A percentile compares a stretch with the other conserved stretches of the same genome.
phyloP scores from a whole-genome alignment of 225 moss, liverwort and hornwort species.

The Bryum argenteum region DNA sequence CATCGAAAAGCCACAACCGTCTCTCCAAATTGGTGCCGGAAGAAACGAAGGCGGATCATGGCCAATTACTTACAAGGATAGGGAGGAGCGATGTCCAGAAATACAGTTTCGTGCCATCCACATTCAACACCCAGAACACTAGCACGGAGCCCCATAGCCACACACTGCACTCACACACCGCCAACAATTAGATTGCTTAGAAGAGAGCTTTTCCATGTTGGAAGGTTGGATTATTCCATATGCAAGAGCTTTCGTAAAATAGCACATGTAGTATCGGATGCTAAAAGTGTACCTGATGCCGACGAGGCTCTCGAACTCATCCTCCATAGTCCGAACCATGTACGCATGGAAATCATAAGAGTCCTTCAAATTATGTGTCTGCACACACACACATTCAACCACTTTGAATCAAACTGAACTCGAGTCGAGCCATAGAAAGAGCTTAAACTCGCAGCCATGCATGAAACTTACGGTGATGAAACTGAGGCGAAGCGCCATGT shows the following conservation, averaged over 20 bases:
- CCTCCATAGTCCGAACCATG: conserved; percentile 82
- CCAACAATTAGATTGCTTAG: background rate
- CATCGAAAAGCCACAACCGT: too few species aligned
- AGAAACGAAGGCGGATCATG: too few species aligned
- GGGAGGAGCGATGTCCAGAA: conserved; percentile 47
- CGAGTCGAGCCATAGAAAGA: background rate
- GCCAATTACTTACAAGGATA: conserved; percentile 30
- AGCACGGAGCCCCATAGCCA: conserved; percentile 51
- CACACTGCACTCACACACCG: conserved; percentile 24
- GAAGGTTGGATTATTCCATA: too few species aligned
- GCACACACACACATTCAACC: conserved; percentile 11
- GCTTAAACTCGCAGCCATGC: background rate
- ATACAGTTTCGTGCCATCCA: conserved; percentile 36
- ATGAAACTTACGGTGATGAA: conserved; percentile 58
- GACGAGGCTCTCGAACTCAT: conserved; percentile 74
- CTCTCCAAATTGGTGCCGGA: too few species aligned
- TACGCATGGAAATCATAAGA: conserved; percentile 72
- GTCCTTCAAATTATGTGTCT: conserved; percentile 46
- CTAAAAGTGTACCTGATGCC: conserved; percentile 64
- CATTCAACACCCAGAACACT: conserved; percentile 47
- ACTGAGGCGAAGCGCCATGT: conserved; percentile 70
- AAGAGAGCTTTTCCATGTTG: background rate
- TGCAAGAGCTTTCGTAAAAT: too few species aligned
- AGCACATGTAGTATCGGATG: background rate
- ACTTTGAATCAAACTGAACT: background rate